These are phyloP conservation scores for Plasmodium reichenowi DNA, from an alignment of 169 alveolate genomes.

Conservation along the genomic window DNA sequence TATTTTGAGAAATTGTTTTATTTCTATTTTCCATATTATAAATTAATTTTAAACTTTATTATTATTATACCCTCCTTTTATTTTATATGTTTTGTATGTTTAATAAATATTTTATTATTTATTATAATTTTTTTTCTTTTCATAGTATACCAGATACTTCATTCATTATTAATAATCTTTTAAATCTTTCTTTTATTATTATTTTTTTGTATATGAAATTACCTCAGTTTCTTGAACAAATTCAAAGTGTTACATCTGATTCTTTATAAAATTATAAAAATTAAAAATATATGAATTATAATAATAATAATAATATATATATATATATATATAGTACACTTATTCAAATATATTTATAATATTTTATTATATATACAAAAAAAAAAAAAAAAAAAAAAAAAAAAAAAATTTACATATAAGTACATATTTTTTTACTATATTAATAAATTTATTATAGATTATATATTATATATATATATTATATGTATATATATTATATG, in stretches of 20 bases:
- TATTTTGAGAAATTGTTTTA: constrained; percentile 19
- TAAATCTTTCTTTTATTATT: no score
- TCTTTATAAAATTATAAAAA: constrained; percentile 19
- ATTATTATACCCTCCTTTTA: neutral
- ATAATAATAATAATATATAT: neutral
- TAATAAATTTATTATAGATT: neutral
- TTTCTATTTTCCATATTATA: constrained; percentile 38
- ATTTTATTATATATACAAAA: neutral
- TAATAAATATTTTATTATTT: neutral
- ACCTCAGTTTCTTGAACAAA: constrained; percentile 60
- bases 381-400: neutral
- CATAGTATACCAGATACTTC: neutral
- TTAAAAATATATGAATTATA: constrained; percentile 7
- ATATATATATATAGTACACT: neutral
- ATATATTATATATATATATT: no score
- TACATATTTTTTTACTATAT: neutral
- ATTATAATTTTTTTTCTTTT: constrained; percentile 6
- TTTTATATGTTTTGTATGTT: no score
- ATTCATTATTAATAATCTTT: neutral
- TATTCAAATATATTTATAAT: constrained; percentile 2
- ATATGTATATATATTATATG: no score
- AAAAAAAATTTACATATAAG: neutral
- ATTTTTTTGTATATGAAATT: neutral
- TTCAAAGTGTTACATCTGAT: constrained; percentile 68
- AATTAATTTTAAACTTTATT: neutral